Conservation (phyloP, 106 monocot species). For the Acorus gramineus region DNA sequence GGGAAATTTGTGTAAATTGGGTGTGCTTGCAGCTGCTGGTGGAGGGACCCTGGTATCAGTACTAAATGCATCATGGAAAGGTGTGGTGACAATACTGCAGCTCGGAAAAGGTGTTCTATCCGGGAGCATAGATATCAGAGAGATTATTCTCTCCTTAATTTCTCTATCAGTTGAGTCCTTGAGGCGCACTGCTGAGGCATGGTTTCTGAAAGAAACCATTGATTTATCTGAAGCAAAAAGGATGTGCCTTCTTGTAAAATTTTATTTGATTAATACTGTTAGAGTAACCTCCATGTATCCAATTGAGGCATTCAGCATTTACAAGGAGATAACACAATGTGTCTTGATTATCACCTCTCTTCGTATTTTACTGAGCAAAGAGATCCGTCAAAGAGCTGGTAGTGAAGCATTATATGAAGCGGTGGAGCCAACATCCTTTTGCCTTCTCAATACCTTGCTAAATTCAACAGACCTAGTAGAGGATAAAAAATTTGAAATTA, state of each 20-base stretch:
- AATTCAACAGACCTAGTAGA: conserved; percentile 40
- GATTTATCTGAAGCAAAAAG: conserved; percentile 69
- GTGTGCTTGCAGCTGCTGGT: conserved; percentile 70
- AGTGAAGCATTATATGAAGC: conserved; percentile 67
- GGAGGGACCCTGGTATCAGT: conserved; percentile 74
- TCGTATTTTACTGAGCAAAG: conserved; percentile 46
- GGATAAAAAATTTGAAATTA: conserved; percentile 38
- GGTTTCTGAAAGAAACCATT: conserved; percentile 25
- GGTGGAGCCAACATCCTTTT: conserved; percentile 67
- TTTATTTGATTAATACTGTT: conserved; percentile 87
- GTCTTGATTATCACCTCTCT: conserved; percentile 52
- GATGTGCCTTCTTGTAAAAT: conserved; percentile 79
- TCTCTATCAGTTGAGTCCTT: conserved; percentile 61
- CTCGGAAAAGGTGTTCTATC: conserved; percentile 56
- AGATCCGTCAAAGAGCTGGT: conserved; percentile 44
- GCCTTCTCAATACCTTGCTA: conserved; percentile 55
- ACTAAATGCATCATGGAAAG: conserved; percentile 94
- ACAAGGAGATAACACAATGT: conserved; percentile 38
- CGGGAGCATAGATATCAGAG: conserved; percentile 47
- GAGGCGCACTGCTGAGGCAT: conserved; percentile 46
- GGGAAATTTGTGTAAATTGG: conserved; percentile 55
- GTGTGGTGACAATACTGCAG: conserved; percentile 72
- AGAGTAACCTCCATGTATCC: conserved; percentile 82
- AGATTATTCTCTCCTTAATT: conserved; percentile 62
- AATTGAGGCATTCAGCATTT: conserved; percentile 37